These are phyloP conservation scores for Apiospora phragmitis DNA, from an alignment of 2,329 filamentous ascomycete species.

Conservation along the genomic window DNA sequence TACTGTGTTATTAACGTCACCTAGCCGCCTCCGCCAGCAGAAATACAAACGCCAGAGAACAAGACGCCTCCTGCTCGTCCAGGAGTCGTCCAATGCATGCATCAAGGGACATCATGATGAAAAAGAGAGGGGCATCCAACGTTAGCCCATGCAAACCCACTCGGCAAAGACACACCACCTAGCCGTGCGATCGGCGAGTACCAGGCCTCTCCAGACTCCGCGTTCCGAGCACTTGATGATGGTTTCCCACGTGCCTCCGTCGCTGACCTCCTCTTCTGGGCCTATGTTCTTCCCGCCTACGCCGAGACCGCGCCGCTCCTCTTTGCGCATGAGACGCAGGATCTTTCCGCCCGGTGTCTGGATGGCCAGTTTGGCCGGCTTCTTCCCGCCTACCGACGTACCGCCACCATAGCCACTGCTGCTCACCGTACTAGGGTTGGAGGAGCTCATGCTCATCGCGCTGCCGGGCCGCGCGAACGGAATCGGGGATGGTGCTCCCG, in stretches of 20 bases:
- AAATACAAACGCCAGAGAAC: background rate
- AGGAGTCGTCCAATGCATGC: background rate
- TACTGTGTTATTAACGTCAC: background rate
- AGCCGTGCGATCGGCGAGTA: constrained; percentile 79
- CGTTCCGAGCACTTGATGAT: constrained; percentile 87
- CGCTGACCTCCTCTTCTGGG: constrained; percentile 58
- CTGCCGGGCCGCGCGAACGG: constrained; percentile 63
- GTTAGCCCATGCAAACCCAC: constrained; percentile 62
- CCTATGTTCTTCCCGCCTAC: constrained; percentile 36
- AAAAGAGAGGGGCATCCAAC: background rate
- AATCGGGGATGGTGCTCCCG: constrained; percentile 54
- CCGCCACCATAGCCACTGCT: constrained; percentile 43
- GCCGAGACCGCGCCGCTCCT: constrained; percentile 59
- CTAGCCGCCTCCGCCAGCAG: background rate
- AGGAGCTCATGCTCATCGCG: constrained; percentile 65
- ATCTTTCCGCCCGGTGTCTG: constrained; percentile 96
- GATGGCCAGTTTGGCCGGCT: constrained; percentile 93
- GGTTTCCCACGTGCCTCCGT: constrained; percentile 82
- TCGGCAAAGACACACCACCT: constrained; percentile 93
- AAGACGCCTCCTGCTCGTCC: background rate
- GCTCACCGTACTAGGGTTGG: constrained; percentile 55
- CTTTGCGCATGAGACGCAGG: constrained; percentile 80
- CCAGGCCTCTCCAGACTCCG: constrained; percentile 78
- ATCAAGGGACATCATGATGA: background rate
- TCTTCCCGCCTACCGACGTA: constrained; percentile 53